Conservation (phyloP, 495 filamentous ascomycete species). For the Lentithecium fluviatile region DNA sequence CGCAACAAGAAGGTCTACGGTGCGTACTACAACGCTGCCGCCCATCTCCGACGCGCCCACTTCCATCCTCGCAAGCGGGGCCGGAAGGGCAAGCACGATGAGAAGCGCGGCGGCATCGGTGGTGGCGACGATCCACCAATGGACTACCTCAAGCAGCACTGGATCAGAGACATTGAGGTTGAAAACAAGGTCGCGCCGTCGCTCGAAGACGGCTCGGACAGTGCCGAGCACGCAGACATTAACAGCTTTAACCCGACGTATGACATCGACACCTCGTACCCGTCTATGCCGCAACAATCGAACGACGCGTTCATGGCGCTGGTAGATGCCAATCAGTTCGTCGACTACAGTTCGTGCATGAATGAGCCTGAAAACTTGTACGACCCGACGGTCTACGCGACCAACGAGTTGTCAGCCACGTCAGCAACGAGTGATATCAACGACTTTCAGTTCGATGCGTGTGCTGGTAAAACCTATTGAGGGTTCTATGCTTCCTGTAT, state of each 20-base stretch:
- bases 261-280: not conserved
- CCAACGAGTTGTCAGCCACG: not conserved
- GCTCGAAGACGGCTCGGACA: conserved; percentile 1
- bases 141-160: conserved; percentile 68
- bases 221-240: not conserved
- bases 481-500: too few relatives aligned
- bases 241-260: not conserved
- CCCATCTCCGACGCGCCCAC: conserved; percentile 85
- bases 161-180: conserved; percentile 72
- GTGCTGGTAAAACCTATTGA: not conserved
- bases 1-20: conserved; percentile 74
- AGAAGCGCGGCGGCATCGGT: conserved; percentile 77
- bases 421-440: not conserved
- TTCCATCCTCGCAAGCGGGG: conserved; percentile 69
- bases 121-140: conserved; percentile 82
- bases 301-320: not conserved
- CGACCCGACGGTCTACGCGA: not conserved
- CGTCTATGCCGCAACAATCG: not conserved
- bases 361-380: not conserved
- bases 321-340: conserved; percentile 4
- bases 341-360: conserved; percentile 9
- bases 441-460: conserved; percentile 15
- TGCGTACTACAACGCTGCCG: conserved; percentile 93
- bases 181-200: conserved; percentile 35
- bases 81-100: conserved; percentile 54